Conservation (phyloP, 148 eudicot species). For the Linanthus parryae region DNA sequence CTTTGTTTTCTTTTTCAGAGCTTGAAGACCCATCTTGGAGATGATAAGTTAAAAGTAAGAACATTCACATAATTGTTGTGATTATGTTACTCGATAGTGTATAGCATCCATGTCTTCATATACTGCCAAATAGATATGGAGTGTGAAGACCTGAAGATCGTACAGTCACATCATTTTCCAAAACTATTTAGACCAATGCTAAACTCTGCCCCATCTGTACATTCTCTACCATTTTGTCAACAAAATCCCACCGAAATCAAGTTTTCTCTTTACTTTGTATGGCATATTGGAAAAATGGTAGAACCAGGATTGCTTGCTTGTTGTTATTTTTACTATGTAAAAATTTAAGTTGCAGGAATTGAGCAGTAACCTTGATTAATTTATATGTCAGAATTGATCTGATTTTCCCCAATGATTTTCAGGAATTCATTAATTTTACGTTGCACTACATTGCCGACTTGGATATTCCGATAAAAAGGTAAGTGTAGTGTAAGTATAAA, state of each 20-base stretch:
- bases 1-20: slow-evolving; percentile 43
- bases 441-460: slow-evolving; percentile 89
- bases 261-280: too few species aligned
- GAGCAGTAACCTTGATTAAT: too few species aligned
- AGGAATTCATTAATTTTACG: slow-evolving; percentile 93
- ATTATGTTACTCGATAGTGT: too few species aligned
- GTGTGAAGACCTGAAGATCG: neutral
- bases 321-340: neutral
- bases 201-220: too few species aligned
- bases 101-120: too few species aligned
- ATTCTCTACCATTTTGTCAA: too few species aligned
- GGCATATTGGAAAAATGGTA: neutral
- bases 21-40: slow-evolving; percentile 76
- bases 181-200: too few species aligned
- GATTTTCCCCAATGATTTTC: slow-evolving; percentile 20
- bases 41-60: slow-evolving; percentile 81
- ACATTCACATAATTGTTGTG: neutral
- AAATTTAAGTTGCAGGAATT: neutral
- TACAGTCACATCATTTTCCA: neutral
- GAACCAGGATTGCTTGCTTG: neutral
- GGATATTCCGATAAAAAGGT: slow-evolving; percentile 97
- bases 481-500: slow-evolving; percentile 6
- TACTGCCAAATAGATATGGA: too few species aligned
- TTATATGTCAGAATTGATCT: neutral
- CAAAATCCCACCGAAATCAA: too few species aligned